Base-by-base conservation (phyloP, 306 rosid species). In the Sindora glabra region DNA sequence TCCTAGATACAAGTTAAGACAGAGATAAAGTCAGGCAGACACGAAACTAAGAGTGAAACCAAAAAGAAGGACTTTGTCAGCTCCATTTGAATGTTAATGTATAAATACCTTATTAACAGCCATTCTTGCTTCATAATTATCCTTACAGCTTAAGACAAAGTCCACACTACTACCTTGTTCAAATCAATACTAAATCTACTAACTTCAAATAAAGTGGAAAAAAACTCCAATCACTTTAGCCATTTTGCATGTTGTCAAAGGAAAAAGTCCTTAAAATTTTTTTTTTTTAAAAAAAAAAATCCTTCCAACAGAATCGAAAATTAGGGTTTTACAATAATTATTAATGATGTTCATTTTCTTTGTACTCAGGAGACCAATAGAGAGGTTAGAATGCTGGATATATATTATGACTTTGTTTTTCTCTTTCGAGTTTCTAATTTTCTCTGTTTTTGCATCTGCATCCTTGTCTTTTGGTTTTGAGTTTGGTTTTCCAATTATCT, bases 91-190 rank as follows among this genome's bases (percentile, higher is more conserved):
- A 18, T 22, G 22, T 46, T 45, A n/a, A 44, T 47, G 38, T 46
- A 30, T 41, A 27, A 64, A 37, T 77, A 86, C 97, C 97, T 92
- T 96, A 71, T 92, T 92, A 69, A 92, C 96, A 69, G 90, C 96
- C 99, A 92, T 92, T 79, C 99, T 80, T 55, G 99, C 99, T 89
- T 92, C 99, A 67, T 92, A 92, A 71, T 92, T 92, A 78, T 92
- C 99, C 34, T 89, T 96, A 48, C 99, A 92, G 74, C 99, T 92
- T 75, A 92, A 71, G 29, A 92, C 96, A 69, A 92, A 85, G 73
- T 92, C 99, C 56, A 89, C 89, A 27, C 97, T 96, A 46, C 77
- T 80, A 12, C 86, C 89, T 82, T 86, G 80, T 77, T 86, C 86
- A 80, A 67, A 90, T 83, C 50, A 85, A 73, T 83, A 79, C 65